Percentiles rank a stretch among this genome's conserved stretches.
These are phyloP conservation scores for Myxozyma vanderwaltii DNA, from an alignment of 805 yeast species.

Conservation along the genomic window DNA sequence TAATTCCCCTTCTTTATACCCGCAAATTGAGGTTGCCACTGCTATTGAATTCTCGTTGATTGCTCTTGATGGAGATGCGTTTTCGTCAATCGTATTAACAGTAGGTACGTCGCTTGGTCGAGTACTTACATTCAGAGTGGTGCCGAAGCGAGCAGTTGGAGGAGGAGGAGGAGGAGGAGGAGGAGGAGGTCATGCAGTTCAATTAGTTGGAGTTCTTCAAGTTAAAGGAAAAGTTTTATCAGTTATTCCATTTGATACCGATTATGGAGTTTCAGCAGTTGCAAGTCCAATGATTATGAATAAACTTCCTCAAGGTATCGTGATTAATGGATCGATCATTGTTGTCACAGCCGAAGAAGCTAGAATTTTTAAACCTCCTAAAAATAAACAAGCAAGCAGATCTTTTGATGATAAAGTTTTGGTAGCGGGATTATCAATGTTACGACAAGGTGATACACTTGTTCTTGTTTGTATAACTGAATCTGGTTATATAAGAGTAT, in stretches of 20 bases:
- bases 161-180: too few relatives aligned
- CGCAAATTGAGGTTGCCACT: slow-evolving; percentile 48
- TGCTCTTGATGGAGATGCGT: slow-evolving; percentile 65
- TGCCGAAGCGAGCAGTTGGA: slow-evolving; percentile 56
- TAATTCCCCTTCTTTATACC: neutral
- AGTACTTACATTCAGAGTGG: slow-evolving; percentile 60
- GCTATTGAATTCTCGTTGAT: slow-evolving; percentile 72
- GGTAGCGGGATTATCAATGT: slow-evolving; percentile 54
- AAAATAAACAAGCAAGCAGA: slow-evolving; percentile 64
- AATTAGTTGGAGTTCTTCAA: slow-evolving; percentile 52
- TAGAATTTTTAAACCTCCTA: slow-evolving; percentile 62
- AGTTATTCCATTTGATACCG: slow-evolving; percentile 60
- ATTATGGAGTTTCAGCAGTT: slow-evolving; percentile 62
- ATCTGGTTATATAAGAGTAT: slow-evolving; percentile 52
- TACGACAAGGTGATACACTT: slow-evolving; percentile 52
- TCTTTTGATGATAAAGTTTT: slow-evolving; percentile 53
- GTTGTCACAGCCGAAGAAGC: slow-evolving; percentile 61
- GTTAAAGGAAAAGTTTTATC: slow-evolving; percentile 56
- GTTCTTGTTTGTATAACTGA: slow-evolving; percentile 49
- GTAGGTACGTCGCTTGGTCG: slow-evolving; percentile 82
- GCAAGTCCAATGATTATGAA: slow-evolving; percentile 63
- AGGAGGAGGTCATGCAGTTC: slow-evolving; percentile 64
- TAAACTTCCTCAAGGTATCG: slow-evolving; percentile 60
- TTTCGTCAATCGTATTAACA: slow-evolving; percentile 68
- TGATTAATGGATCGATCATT: slow-evolving; percentile 63